phyloP scores from a whole-genome alignment of 768 basidiomycete genomes.

The Bullera alba region DNA sequence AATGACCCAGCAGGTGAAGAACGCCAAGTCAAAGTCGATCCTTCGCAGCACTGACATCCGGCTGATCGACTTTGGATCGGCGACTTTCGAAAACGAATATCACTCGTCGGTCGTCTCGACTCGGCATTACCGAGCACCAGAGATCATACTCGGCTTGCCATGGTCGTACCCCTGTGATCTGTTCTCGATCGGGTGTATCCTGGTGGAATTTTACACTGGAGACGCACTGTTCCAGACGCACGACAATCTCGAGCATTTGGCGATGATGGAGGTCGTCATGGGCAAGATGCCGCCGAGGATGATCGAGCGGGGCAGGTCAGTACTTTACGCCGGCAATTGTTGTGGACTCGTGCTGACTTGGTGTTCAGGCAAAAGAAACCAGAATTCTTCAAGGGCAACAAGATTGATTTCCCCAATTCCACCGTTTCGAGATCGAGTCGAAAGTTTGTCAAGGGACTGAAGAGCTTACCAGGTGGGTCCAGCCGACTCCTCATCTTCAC shows the following conservation, averaged over 20 bases:
- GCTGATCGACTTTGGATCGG: conserved; percentile 96
- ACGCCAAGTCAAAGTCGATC: conserved; percentile 65
- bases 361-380: conserved; percentile 60
- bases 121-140: conserved; percentile 95
- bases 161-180: conserved; percentile 99
- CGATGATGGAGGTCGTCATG: conserved; percentile 99
- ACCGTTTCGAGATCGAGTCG: conserved; percentile 81
- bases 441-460: conserved; percentile 82
- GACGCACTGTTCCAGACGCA: conserved; percentile 98
- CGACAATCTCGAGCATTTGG: conserved; percentile 96
- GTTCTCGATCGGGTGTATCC: conserved; percentile 95
- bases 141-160: conserved; percentile 93
- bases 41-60: conserved; percentile 81
- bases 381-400: conserved; percentile 82
- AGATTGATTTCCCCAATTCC: conserved; percentile 86
- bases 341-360: too few species aligned
- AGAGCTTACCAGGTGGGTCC: conserved; percentile 62
- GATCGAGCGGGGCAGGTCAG: conserved; percentile 40
- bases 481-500: conserved; percentile 15
- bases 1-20: conserved; percentile 17
- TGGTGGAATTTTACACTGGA: conserved; percentile 97
- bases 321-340: too few species aligned
- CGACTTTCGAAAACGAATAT: conserved; percentile 95
- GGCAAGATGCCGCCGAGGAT: conserved; percentile 92
- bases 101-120: conserved; percentile 98